Base-by-base conservation (phyloP, 805 yeast genomes). In the Saccharomycopsis sp. region DNA sequence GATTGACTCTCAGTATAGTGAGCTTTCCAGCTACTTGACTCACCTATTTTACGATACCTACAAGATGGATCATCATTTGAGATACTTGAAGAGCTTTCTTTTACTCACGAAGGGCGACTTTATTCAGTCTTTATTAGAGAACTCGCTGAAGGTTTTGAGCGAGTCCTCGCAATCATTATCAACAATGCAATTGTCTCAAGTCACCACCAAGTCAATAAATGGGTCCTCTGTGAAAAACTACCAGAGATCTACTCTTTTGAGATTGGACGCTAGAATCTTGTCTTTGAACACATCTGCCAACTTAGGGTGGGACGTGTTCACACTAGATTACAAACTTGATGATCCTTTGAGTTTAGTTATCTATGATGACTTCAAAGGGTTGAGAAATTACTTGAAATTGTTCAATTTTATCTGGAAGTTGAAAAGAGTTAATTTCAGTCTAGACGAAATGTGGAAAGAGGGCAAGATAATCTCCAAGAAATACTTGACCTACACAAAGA, bases 371-470 rank as follows among this genome's bases (percentile, higher is more conserved):
- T 61, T 67, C 15, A 67, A 68, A 36, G 48, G 48, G 7, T 33
- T 47, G n/a, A 66, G 66, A 42, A 83, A 75, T 39, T 89, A 89
- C 56, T 63, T 86, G 38, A 71, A 82, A 50, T 72, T 88, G 49
- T 92, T 89, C 65, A 85, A 87, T 51, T 84, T 86, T 53, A 58
- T 92, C 30, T 84, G 96, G 86, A n/a, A n/a, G n/a, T n/a, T n/a
- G n/a, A 74, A 78, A 45, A 78, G 84, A 48, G 68, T 79, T 12
- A 69, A 71, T 15, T 68, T 62, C 51, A 61, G 75, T 41, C 63
- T 82, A 43, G 67, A 68, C 39, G 49, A 51, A 4, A 63, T 66
- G 19, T 76, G 81, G 84, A 13, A 16, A n/a, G n/a, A 30, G 12
- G 30, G 27, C 15, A 43, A 21, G 18, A 16, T 20, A 21, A 22